Conservation (phyloP, 306 rosid genomes). For the Quercus aquifolioides region DNA sequence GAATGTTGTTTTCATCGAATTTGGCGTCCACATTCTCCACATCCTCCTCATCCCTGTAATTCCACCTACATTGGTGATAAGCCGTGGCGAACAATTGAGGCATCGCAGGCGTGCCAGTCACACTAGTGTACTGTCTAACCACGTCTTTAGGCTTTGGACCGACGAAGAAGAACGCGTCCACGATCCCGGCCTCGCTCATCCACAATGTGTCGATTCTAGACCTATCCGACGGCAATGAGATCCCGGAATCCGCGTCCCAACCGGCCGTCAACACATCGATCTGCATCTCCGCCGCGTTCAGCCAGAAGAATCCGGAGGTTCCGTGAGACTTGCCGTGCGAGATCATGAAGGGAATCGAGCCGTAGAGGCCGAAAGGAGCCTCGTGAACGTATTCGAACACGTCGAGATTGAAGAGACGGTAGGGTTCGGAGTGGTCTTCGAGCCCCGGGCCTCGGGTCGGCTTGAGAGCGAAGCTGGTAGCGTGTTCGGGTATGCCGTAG, state of each 20-base stretch:
- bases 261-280: slow-evolving; percentile 84
- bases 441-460: slow-evolving; percentile 87
- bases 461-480: slow-evolving; percentile 63
- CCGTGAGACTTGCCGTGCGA: slow-evolving; percentile 78
- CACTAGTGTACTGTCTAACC: slow-evolving; percentile 65
- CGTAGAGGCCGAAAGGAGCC: slow-evolving; percentile 86
- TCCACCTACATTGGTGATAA: slow-evolving; percentile 97
- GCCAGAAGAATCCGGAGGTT: slow-evolving; percentile 82
- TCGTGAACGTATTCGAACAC: slow-evolving; percentile 85
- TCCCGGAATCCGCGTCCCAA: slow-evolving; percentile 76
- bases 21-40: slow-evolving; percentile 82
- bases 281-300: slow-evolving; percentile 98
- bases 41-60: slow-evolving; percentile 93
- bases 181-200: slow-evolving; percentile 96
- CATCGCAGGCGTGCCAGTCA: slow-evolving; percentile 76
- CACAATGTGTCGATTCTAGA: slow-evolving; percentile 74
- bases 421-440: slow-evolving; percentile 75
- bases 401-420: slow-evolving; percentile 79
- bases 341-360: slow-evolving; percentile 89
- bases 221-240: slow-evolving; percentile 63
- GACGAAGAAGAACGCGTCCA: slow-evolving; percentile 73
- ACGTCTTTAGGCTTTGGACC: slow-evolving; percentile 92
- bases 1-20: slow-evolving; percentile 86
- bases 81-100: slow-evolving; percentile 82
- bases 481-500: slow-evolving; percentile 92